Percentiles rank a stretch among this genome's conserved stretches.
These are phyloP conservation scores for Phialocephala sp. DNA, from an alignment of 2,329 filamentous ascomycete species.

Conservation along the genomic window DNA sequence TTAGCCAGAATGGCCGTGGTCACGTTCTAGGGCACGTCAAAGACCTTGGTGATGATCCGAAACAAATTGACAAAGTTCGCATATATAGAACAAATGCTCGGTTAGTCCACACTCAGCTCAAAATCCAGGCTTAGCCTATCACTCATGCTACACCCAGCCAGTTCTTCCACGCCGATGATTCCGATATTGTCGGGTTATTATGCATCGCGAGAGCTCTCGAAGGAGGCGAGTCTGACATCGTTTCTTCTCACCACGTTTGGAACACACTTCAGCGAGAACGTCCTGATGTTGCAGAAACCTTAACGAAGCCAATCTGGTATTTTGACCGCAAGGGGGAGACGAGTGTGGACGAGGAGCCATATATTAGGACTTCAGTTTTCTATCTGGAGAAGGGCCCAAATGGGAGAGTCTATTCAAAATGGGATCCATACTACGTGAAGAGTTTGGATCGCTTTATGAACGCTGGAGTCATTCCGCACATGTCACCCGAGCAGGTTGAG, in stretches of 20 bases:
- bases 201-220: slow-evolving; percentile 80
- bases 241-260: slow-evolving; percentile 80
- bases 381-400: slow-evolving; percentile 75
- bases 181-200: slow-evolving; percentile 81
- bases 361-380: slow-evolving; percentile 73
- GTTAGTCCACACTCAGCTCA: slow-evolving; percentile 41
- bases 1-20: slow-evolving; percentile 83
- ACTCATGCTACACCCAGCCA: slow-evolving; percentile 49
- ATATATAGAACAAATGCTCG: slow-evolving; percentile 83
- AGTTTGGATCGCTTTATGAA: slow-evolving; percentile 78
- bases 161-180: slow-evolving; percentile 86
- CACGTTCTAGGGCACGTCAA: slow-evolving; percentile 91
- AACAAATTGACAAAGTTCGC: slow-evolving; percentile 79
- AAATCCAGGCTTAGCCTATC: neutral
- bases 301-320: slow-evolving; percentile 85
- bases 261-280: slow-evolving; percentile 77
- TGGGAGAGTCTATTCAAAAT: slow-evolving; percentile 79
- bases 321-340: slow-evolving; percentile 90
- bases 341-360: slow-evolving; percentile 75
- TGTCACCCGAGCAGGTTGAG: slow-evolving; percentile 71
- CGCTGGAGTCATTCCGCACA: slow-evolving; percentile 70
- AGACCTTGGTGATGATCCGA: slow-evolving; percentile 52
- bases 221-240: slow-evolving; percentile 84
- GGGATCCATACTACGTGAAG: slow-evolving; percentile 87
- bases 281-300: slow-evolving; percentile 76